Evolutionary conservation across 345 rosid species (phyloP).

Genomic region (Carallia pectinifolia): DNA sequence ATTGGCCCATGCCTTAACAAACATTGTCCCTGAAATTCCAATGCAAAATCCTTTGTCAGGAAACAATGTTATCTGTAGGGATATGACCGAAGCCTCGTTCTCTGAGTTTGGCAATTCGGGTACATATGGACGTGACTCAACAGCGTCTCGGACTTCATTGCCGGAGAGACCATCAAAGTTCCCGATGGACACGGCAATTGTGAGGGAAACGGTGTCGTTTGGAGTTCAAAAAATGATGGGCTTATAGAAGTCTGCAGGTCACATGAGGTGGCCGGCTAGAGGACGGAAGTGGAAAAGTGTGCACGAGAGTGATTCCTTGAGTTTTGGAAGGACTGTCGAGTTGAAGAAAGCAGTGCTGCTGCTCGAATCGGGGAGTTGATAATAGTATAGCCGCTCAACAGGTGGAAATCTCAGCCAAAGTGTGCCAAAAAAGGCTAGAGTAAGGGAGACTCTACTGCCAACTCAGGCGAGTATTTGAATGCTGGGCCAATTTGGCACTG

Average conservation of each 20-base stretch:
- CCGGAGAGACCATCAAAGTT: slow-evolving; percentile 16
- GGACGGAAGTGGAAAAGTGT: slow-evolving; percentile 35
- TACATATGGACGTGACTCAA: not conserved
- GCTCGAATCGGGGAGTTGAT: slow-evolving; percentile 17
- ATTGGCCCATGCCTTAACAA: slow-evolving; percentile 15
- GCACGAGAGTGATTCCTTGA: slow-evolving; percentile 36
- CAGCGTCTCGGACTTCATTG: not conserved
- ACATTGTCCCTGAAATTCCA: not conserved
- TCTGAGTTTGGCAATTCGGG: slow-evolving; percentile 1
- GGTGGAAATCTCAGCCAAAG: slow-evolving; percentile 23
- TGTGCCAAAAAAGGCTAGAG: slow-evolving; percentile 20
- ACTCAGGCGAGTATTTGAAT: not conserved
- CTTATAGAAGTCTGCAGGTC: slow-evolving; percentile 21
- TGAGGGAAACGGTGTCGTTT: slow-evolving; percentile 28
- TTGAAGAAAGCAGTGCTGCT: slow-evolving; percentile 10
- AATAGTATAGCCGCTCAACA: slow-evolving; percentile 38
- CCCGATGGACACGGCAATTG: slow-evolving; percentile 32
- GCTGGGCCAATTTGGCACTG: not conserved
- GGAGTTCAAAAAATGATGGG: slow-evolving; percentile 29
- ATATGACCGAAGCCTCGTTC: not conserved
- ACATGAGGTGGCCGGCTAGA: slow-evolving; percentile 27
- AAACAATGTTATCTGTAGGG: slow-evolving; percentile 10
- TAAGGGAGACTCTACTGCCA: not conserved
- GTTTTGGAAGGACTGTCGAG: slow-evolving; percentile 34
- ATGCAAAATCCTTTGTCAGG: slow-evolving; percentile 1